Conservation (phyloP, 306 rosid genomes). For the Glycyrrhiza uralensis region DNA sequence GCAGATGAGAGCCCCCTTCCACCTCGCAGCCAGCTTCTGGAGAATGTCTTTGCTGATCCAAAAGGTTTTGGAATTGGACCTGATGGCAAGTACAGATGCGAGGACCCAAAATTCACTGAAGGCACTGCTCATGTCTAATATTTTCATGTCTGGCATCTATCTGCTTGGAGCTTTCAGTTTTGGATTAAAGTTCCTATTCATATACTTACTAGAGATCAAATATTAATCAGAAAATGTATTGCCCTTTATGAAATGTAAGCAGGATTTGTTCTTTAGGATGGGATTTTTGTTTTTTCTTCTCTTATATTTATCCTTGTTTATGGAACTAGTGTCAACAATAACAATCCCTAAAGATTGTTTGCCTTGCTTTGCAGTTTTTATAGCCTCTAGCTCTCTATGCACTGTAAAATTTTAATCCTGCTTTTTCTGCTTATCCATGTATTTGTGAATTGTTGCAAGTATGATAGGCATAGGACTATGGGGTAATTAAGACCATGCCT, state of each 20-base stretch:
- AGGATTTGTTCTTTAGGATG: slow-evolving; percentile 44
- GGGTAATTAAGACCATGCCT: no score
- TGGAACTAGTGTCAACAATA: slow-evolving; percentile 29
- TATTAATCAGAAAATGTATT: slow-evolving; percentile 25
- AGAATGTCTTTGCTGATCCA: slow-evolving; percentile 94
- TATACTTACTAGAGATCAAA: slow-evolving; percentile 25
- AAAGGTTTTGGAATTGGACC: slow-evolving; percentile 96
- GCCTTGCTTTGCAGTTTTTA: background rate
- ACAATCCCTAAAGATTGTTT: slow-evolving; percentile 1
- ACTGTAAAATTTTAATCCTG: background rate
- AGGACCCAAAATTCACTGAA: slow-evolving; percentile 91
- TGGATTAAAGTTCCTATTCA: slow-evolving; percentile 34
- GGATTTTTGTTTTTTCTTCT: slow-evolving; percentile 26
- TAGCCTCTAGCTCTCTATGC: background rate
- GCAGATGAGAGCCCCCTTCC: slow-evolving; percentile 87
- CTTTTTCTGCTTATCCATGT: no score
- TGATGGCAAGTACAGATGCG: slow-evolving; percentile 89
- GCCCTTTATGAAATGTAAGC: slow-evolving; percentile 29
- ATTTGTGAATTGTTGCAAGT: no score
- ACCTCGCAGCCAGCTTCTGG: slow-evolving; percentile 81
- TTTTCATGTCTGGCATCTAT: slow-evolving; percentile 4
- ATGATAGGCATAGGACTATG: no score
- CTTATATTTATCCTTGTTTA: slow-evolving; percentile 23
- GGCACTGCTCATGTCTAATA: slow-evolving; percentile 92
- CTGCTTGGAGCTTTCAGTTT: slow-evolving; percentile 25